A percentile compares a stretch with the other conserved stretches of the same genome.
Conservation (phyloP, 2,329 filamentous ascomycete genomes). For the Ophiocordyceps sinensis region DNA sequence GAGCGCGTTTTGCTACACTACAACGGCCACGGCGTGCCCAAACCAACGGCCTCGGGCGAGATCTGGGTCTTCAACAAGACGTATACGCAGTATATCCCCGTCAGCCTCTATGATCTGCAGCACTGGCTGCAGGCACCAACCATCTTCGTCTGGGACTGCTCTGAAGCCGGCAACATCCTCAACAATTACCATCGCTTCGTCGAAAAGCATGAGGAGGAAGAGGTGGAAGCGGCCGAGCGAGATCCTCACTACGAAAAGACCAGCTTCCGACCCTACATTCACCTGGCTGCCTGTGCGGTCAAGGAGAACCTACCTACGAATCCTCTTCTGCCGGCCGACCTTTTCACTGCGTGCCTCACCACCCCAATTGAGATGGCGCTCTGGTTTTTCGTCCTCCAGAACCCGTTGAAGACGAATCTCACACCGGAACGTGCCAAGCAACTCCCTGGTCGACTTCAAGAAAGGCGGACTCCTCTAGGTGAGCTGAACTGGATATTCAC, state of each 20-base stretch:
- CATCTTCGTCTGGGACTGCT: conserved; percentile 96
- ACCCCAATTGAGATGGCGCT: conserved; percentile 96
- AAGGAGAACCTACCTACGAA: conserved; percentile 93
- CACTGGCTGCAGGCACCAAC: conserved; percentile 92
- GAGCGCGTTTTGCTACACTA: conserved; percentile 97
- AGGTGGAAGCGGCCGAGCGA: conserved; percentile 57
- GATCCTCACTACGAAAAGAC: conserved; percentile 78
- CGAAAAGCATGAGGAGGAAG: conserved; percentile 86
- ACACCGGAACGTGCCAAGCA: conserved; percentile 73
- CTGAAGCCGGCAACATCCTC: conserved; percentile 89
- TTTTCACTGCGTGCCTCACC: conserved; percentile 91
- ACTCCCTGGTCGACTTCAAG: conserved; percentile 81
- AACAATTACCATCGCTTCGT: conserved; percentile 90
- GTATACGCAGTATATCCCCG: conserved; percentile 96
- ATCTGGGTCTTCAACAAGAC: conserved; percentile 99
- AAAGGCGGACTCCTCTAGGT: conserved; percentile 82
- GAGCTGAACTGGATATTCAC: conserved; percentile 99
- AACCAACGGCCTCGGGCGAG: conserved; percentile 88
- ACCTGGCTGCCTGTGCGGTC: conserved; percentile 79
- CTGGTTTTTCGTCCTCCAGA: conserved; percentile 91
- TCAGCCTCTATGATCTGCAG: conserved; percentile 88
- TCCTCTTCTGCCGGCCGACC: conserved; percentile 78
- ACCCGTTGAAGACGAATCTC: conserved; percentile 55
- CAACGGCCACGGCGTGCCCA: conserved; percentile 93
- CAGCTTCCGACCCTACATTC: conserved; percentile 57